Evolutionary conservation across 1,284 basidiomycete species (phyloP), one percentile per base, ranked within the genome.

Genomic region (Athelia sp.): DNA sequence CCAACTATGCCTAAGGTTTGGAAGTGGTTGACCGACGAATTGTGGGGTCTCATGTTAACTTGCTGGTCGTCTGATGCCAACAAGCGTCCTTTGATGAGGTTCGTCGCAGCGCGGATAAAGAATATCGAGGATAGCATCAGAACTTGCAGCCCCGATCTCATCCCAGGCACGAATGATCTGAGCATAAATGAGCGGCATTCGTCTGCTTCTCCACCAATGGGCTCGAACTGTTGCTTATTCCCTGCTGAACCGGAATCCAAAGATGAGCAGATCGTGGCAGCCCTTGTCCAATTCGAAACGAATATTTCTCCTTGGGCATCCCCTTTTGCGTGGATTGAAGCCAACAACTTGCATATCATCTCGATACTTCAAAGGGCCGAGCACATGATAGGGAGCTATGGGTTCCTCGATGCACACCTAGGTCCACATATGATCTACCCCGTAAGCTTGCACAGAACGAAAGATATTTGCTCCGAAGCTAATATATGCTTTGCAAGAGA

Each of bases 21-120:
- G 31, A 52, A 48, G 35, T 75, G 71, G 70, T 57, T 77, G 52
- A 68, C 69, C 1, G 74, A 79, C 50, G 64, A 56, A 4, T 45
- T 80, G 23, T 80, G 78, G 79, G 55, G 51, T 29, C 51, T 69
- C 24, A 61, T 81, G 66, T 58, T 59, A 45, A 53, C 54, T 18
- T 78, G 78, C 55, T 81, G 78, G 79, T 60, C 57, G 40, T 56
- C 60, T 32, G 58, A 68, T 46, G 55, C 65, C 44, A 42, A 49
- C 14, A 54, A 48, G 29, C 60, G 72, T 17, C 72, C 71, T 15
- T 54, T 59, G 11, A 74, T 75, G 71, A 52, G 49, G 32, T 53
- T 65, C 13, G 64, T 72, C 23, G 59, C 64, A 4, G 15, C 19
- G 19, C 19, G 23, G 9, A 44, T 44, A 22, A 40, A 40, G 6